Evolutionary conservation across 2,329 filamentous ascomycete species (phyloP), one percentile per base, ranked within the genome.

Genomic region (Neobulgaria alba): DNA sequence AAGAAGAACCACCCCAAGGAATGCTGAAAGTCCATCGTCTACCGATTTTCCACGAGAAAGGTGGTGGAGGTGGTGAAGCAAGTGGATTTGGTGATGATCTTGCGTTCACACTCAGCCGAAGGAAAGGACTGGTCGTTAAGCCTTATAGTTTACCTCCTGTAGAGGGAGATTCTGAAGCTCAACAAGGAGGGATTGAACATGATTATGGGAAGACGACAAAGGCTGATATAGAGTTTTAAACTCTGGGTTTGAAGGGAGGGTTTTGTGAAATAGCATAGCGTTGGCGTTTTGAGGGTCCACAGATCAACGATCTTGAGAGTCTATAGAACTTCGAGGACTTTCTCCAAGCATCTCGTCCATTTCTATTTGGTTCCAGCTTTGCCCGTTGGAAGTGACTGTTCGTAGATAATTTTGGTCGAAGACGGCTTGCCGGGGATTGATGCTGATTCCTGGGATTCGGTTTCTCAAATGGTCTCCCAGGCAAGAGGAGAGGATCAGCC

Each of bases 101-200:
- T 63, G 88, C 88, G 3, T 98, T 98, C 61, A 89, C 80, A 46
- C 65, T 98, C 38, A 95, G 87, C 60, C 73, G 86, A 54, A 73
- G 75, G 2, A 80, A 75, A 53, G 89, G 86, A 38, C 78, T 98
- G 51, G 75, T 86, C 29, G 87, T 98, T 49, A 85, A 82, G 54
- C 87, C 88, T 0, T 95, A 88, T 62, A 92, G 84, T 59, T 68
- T 98, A 32, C 92, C 92, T 18, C 92, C 92, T 0, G 69, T 90
- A 30, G 85, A 88, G 40, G 86, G 83, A 2, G 86, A 88, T 50
- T 65, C 68, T 19, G 62, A 64, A 21, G 50, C 46, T 21, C 54
- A 59, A 35, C 47, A 54, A 36, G 49, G 45, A 33, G 51, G 52
- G 4, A 23, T 57, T 23, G 55, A 57, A 35, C 47, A 44, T 46